Evolutionary conservation across 106 monocot genomes (phyloP), one percentile per base, ranked within the genome.

Genomic region (Allium cepa): DNA sequence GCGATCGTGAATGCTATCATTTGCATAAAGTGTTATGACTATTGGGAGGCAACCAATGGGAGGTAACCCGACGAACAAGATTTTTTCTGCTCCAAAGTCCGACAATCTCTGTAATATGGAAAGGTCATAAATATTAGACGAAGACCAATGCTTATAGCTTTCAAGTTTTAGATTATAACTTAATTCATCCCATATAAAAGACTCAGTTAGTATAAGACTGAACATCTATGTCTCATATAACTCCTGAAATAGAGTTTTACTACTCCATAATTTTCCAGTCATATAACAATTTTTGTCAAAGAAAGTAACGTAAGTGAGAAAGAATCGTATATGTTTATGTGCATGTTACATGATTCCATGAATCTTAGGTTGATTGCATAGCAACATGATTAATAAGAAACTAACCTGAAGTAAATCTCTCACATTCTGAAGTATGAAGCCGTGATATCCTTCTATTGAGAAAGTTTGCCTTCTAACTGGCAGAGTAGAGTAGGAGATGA

Each of bases 41-140:
- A 84, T 51, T 16, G 88, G 88, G 55, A 88, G 28, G 63, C 88
- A 88, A 2, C 88, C 88, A 28, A 88, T 71, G 2, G 88, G 84
- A 63, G 88, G 84, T 63, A 88, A 76, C 5, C 88, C 84, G 2
- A 64, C 76, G 26, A 88, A 64, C 4, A 71, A 57, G 13, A 88
- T 79, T 68, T 66, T 84, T 57, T 66, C 68, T 26, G 79, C 88
- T 6, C 84, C 88, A 5, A 84, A 73, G 47, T 71, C 63, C 9
- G 50, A 18, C 53, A 88, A 61, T 50, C 17, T 78, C 87, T 88
- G 55, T 45, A 56, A 66, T 36, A 36, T 36, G 36, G 3, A 36
- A 36, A 36, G 36, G 36, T 36, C 36, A 36, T 3, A 36, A 36
- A 36, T 36, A 36, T 36, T 36, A 36, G 36, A 36, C 36, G 5